Conservation (phyloP, 768 basidiomycete species). For the Lactarius indigo region DNA sequence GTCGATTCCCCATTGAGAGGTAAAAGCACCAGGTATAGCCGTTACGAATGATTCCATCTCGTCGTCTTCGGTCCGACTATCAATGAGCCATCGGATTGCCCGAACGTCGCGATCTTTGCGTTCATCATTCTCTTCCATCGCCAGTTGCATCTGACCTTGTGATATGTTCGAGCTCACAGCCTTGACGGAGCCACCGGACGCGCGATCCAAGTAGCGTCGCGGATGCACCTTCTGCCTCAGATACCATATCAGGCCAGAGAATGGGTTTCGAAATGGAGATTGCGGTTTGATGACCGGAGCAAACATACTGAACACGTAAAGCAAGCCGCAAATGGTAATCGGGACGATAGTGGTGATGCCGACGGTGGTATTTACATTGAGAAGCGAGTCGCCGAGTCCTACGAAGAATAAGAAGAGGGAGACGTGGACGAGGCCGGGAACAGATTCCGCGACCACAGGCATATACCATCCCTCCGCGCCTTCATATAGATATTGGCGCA, state of each 20-base stretch:
- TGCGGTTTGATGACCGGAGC: constrained; percentile 3
- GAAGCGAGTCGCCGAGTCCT: constrained; percentile 44
- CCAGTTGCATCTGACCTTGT: neutral
- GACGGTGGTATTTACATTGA: constrained; percentile 27
- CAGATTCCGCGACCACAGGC: constrained; percentile 38
- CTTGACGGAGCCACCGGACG: neutral
- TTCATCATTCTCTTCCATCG: neutral
- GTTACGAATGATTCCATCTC: constrained; percentile 6
- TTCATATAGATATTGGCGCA: constrained; percentile 37
- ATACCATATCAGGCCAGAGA: constrained; percentile 12
- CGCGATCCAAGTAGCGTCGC: neutral
- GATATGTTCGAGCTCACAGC: neutral
- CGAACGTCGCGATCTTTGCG: neutral
- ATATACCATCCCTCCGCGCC: constrained; percentile 41
- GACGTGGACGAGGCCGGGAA: constrained; percentile 47
- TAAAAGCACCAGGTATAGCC: neutral
- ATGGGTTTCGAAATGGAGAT: constrained; percentile 13
- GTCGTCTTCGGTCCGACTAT: neutral
- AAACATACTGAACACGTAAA: constrained; percentile 20
- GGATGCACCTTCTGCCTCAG: constrained; percentile 3
- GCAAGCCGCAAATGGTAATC: constrained; percentile 1
- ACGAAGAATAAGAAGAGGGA: constrained; percentile 49
- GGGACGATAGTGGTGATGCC: constrained; percentile 7
- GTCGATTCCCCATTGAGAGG: neutral
- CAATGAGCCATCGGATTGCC: neutral